phyloP scores from a whole-genome alignment of 2,329 filamentous ascomycete genomes.

The Huntiella savannae region DNA sequence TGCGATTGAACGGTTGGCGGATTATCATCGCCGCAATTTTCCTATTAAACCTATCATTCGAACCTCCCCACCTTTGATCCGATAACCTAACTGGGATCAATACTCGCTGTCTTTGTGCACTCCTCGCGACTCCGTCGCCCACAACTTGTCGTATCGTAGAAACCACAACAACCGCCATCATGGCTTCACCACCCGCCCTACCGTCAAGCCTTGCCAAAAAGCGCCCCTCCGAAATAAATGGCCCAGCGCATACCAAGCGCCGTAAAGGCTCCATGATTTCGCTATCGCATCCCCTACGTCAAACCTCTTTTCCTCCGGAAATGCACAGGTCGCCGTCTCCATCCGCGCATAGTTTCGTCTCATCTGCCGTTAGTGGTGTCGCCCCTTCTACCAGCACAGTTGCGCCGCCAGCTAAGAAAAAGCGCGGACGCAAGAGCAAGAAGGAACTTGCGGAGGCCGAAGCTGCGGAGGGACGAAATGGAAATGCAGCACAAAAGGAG shows the following conservation, averaged over 20 bases:
- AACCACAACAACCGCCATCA: neutral
- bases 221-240: constrained; percentile 35
- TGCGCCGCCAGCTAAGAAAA: constrained; percentile 30
- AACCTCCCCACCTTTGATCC: too few species aligned
- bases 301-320: constrained; percentile 63
- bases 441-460: constrained; percentile 27
- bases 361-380: constrained; percentile 37
- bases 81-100: too few species aligned
- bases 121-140: too few species aligned
- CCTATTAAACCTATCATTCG: too few species aligned
- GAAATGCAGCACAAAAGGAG: constrained; percentile 19
- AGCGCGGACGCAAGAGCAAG: constrained; percentile 43
- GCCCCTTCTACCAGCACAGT: constrained; percentile 39
- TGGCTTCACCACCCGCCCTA: neutral
- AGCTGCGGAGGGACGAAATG: constrained; percentile 24
- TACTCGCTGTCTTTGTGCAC: too few species aligned
- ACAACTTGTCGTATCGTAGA: neutral
- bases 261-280: constrained; percentile 52
- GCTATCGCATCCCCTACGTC: constrained; percentile 49
- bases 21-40: too few species aligned
- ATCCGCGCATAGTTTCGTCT: constrained; percentile 39
- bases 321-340: constrained; percentile 42
- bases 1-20: too few species aligned
- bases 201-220: constrained; percentile 36
- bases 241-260: constrained; percentile 34